Percentiles rank a stretch among this genome's conserved stretches.
These are phyloP conservation scores for Trichoderma sp. DNA, from an alignment of 2,329 filamentous ascomycete genomes.

Conservation along the genomic window DNA sequence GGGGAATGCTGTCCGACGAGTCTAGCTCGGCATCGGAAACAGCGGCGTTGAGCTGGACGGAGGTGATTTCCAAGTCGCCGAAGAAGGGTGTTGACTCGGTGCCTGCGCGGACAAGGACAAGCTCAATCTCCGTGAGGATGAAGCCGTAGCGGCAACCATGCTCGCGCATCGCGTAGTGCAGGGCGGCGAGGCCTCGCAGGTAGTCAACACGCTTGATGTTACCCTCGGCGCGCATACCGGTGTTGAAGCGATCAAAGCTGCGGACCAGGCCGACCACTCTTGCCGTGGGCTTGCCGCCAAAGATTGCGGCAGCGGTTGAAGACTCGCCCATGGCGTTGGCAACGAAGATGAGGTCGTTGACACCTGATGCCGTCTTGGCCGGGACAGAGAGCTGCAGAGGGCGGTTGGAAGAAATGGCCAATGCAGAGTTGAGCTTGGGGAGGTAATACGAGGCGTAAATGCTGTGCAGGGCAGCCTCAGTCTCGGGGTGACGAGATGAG, in stretches of 20 bases:
- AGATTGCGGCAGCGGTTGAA: slow-evolving; percentile 52
- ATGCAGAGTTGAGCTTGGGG: slow-evolving; percentile 80
- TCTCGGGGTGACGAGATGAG: slow-evolving; percentile 69
- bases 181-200: slow-evolving; percentile 77
- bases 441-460: slow-evolving; percentile 78
- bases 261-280: slow-evolving; percentile 83
- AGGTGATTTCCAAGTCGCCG: slow-evolving; percentile 77
- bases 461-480: slow-evolving; percentile 69
- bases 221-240: slow-evolving; percentile 82
- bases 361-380: slow-evolving; percentile 32
- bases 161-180: slow-evolving; percentile 91
- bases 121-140: slow-evolving; percentile 93
- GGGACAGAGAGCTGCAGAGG: slow-evolving; percentile 54
- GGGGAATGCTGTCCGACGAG: slow-evolving; percentile 38
- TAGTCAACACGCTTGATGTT: slow-evolving; percentile 86
- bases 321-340: slow-evolving; percentile 59
- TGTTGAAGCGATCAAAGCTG: slow-evolving; percentile 92
- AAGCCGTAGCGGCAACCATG: slow-evolving; percentile 92
- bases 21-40: slow-evolving; percentile 29
- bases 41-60: slow-evolving; percentile 53
- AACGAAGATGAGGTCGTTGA: slow-evolving; percentile 60
- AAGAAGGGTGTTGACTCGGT: slow-evolving; percentile 72
- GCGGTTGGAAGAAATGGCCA: slow-evolving; percentile 69
- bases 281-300: slow-evolving; percentile 46
- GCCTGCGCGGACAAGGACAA: slow-evolving; percentile 84